These are phyloP conservation scores for Pythium myriotylum DNA, from an alignment of 352 stramenopile species.

Conservation along the genomic window DNA sequence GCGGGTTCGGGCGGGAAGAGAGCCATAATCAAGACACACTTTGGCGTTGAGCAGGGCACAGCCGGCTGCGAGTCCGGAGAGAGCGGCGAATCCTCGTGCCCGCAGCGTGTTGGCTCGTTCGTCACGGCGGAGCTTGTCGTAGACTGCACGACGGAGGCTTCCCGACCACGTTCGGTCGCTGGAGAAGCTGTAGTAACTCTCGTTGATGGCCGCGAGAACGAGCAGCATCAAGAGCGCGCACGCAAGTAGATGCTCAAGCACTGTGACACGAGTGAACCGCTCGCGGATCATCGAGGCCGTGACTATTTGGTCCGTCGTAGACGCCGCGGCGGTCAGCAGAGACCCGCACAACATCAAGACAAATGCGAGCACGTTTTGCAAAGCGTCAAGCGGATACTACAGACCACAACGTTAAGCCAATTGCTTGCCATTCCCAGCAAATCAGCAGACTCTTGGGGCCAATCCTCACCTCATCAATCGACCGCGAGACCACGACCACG, in stretches of 20 bases:
- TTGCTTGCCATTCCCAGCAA: not conserved
- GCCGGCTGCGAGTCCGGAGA: conserved; percentile 31
- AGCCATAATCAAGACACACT: conserved; percentile 20
- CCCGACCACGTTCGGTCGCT: conserved; percentile 5
- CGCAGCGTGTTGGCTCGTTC: conserved; percentile 5
- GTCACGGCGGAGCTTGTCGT: conserved; percentile 5
- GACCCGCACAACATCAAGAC: conserved; percentile 18
- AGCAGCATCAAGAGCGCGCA: conserved; percentile 20
- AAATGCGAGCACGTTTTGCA: not conserved
- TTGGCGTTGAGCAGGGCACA: conserved; percentile 40
- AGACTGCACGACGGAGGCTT: not conserved
- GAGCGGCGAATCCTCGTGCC: conserved; percentile 29
- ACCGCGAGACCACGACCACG: not conserved
- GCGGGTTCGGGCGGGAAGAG: too few species aligned
- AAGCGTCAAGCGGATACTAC: conserved; percentile 5
- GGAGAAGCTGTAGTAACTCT: conserved; percentile 16
- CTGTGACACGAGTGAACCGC: conserved; percentile 7
- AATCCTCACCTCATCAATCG: conserved; percentile 2
- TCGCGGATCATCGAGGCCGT: conserved; percentile 5
- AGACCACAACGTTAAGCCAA: not conserved
- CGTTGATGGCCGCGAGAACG: conserved; percentile 22
- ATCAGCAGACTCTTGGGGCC: not conserved
- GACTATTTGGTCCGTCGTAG: conserved; percentile 7
- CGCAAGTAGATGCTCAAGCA: conserved; percentile 26
- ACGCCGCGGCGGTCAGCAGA: not conserved